Evolutionary conservation across 768 basidiomycete genomes (phyloP).

Genomic region (Boletus rubropictus): DNA sequence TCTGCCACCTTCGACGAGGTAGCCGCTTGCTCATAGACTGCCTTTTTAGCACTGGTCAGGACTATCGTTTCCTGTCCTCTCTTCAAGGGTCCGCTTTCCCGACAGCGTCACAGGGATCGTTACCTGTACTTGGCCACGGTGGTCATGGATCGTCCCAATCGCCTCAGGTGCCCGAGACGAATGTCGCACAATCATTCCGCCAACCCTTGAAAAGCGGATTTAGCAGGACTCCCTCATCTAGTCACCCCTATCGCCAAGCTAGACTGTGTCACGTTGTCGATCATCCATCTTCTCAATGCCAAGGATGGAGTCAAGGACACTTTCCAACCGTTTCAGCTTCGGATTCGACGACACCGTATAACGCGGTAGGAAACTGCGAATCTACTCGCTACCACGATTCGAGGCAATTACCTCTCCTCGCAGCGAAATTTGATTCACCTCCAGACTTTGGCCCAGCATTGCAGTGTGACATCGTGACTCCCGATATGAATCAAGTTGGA

Average conservation of each 20-base stretch:
- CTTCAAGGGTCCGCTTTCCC: neutral
- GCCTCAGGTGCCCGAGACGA: neutral
- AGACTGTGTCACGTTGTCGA: slow-evolving; percentile 11
- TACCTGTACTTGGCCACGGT: neutral
- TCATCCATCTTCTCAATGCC: slow-evolving; percentile 8
- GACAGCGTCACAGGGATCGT: slow-evolving; percentile 1
- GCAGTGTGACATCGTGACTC: neutral
- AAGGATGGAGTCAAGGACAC: slow-evolving; percentile 1
- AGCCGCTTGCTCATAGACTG: slow-evolving; percentile 3
- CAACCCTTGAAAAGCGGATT: slow-evolving; percentile 5
- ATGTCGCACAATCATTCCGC: slow-evolving; percentile 4
- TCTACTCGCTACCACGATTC: neutral
- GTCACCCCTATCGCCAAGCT: slow-evolving; percentile 14
- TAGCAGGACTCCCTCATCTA: slow-evolving; percentile 1
- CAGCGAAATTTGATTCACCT: neutral
- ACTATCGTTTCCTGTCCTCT: neutral
- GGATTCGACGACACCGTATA: neutral
- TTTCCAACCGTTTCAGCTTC: neutral
- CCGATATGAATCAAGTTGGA: neutral
- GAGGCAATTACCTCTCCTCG: neutral
- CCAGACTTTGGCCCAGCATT: neutral
- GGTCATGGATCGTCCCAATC: neutral
- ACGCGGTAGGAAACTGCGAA: neutral
- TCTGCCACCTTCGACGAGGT: slow-evolving; percentile 4
- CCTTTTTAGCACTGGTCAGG: slow-evolving; percentile 10